Conservation (phyloP, 192 early-diverging fungal species). For the Piromyces finnis region DNA sequence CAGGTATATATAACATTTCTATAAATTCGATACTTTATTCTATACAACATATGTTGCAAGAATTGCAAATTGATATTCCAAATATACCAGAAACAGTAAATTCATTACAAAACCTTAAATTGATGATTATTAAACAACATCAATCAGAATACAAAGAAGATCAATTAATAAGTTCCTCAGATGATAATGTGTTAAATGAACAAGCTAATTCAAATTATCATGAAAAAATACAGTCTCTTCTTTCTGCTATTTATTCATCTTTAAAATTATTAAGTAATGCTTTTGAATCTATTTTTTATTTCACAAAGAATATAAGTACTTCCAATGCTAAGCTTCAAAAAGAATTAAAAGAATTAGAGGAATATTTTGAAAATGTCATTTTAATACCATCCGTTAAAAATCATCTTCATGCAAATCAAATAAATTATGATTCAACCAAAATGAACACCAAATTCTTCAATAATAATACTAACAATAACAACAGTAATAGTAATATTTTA, state of each 20-base stretch:
- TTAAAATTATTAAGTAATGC: neutral
- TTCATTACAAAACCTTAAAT: neutral
- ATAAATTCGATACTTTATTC: neutral
- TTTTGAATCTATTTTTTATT: neutral
- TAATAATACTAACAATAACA: neutral
- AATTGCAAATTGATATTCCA: neutral
- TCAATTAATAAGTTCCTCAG: neutral
- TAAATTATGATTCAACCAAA: too few species aligned
- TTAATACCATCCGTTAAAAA: neutral
- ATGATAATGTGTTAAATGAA: neutral
- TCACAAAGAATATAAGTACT: neutral
- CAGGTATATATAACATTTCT: neutral
- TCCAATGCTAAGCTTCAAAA: neutral
- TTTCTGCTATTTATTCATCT: neutral
- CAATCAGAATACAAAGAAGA: neutral
- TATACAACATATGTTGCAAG: neutral
- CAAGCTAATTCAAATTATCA: neutral
- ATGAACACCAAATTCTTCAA: neutral
- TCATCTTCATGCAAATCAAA: neutral
- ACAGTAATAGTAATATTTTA: neutral
- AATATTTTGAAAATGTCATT: neutral
- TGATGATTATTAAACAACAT: neutral
- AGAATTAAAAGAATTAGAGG: neutral
- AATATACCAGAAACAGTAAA: neutral
- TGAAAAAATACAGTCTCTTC: neutral